Conservation (phyloP, 192 early-diverging fungal genomes). For the Ambispora gerdemannii region DNA sequence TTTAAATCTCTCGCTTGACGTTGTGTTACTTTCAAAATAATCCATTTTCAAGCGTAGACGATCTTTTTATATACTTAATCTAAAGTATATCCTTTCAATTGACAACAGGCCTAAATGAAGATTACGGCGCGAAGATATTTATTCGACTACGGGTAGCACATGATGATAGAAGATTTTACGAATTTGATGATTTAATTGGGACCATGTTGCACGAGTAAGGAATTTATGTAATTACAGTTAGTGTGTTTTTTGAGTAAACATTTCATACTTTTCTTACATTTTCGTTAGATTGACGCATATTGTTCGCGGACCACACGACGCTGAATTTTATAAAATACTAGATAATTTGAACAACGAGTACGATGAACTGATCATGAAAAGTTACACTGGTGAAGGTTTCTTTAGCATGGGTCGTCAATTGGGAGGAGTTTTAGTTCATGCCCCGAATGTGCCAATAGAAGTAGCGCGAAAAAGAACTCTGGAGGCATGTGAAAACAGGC, state of each 20-base stretch:
- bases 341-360: constrained; percentile 60
- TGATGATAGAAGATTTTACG: constrained; percentile 54
- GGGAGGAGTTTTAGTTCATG: constrained; percentile 41
- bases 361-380: constrained; percentile 46
- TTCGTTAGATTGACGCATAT: constrained; percentile 39
- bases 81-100: constrained; percentile 23
- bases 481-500: constrained; percentile 55
- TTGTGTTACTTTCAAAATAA: neutral
- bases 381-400: constrained; percentile 60
- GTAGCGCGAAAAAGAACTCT: constrained; percentile 43
- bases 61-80: neutral
- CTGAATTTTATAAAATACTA: constrained; percentile 59
- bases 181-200: constrained; percentile 61
- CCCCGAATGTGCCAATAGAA: constrained; percentile 38
- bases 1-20: neutral
- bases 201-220: constrained; percentile 75
- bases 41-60: neutral
- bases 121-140: constrained; percentile 61
- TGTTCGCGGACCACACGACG: constrained; percentile 63
- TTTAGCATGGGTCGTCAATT: constrained; percentile 47
- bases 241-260: too few relatives aligned
- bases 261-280: neutral
- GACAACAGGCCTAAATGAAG: constrained; percentile 72
- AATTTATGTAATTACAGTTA: neutral
- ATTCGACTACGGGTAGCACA: constrained; percentile 59